Evolutionary conservation across 2,329 filamentous ascomycete species (phyloP).

Genomic region (Fusarium goolgardi): DNA sequence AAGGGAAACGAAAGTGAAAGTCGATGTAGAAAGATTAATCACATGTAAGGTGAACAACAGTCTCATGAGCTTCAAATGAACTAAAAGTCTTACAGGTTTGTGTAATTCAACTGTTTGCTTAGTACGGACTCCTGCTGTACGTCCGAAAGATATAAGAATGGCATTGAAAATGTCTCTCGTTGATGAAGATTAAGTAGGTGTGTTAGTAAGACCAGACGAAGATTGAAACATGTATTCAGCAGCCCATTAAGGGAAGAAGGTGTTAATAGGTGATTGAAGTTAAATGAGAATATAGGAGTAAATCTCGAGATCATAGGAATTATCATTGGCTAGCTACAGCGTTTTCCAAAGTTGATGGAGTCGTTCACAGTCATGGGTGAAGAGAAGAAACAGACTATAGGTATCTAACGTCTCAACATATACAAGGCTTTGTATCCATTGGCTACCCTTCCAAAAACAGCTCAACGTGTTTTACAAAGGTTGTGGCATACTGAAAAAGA

Average conservation of each 20-base stretch:
- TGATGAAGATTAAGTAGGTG: background rate
- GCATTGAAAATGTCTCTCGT: conserved; percentile 12
- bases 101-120: conserved; percentile 12
- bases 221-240: background rate
- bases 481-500: conserved; percentile 12
- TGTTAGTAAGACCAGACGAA: rapidly evolving
- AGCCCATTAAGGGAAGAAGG: too few species aligned
- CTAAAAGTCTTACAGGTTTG: background rate
- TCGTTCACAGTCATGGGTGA: rapidly evolving
- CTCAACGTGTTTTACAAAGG: conserved; percentile 1
- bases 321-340: rapidly evolving
- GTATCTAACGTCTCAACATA: background rate
- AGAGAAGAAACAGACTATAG: rapidly evolving
- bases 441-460: background rate
- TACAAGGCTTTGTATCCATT: rapidly evolving
- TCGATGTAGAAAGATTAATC: conserved; percentile 6
- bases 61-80: rapidly evolving
- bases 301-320: background rate
- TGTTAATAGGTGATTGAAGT: too few species aligned
- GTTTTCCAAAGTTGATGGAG: rapidly evolving
- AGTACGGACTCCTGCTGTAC: conserved; percentile 10
- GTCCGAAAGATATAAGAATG: conserved; percentile 3
- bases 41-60: background rate
- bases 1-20: conserved; percentile 1
- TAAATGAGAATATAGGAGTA: too few species aligned